Percentiles rank a stretch among this genome's conserved stretches.
phyloP scores from a whole-genome alignment of 2,329 filamentous ascomycete genomes.

The Arthrobotrys musiformis region DNA sequence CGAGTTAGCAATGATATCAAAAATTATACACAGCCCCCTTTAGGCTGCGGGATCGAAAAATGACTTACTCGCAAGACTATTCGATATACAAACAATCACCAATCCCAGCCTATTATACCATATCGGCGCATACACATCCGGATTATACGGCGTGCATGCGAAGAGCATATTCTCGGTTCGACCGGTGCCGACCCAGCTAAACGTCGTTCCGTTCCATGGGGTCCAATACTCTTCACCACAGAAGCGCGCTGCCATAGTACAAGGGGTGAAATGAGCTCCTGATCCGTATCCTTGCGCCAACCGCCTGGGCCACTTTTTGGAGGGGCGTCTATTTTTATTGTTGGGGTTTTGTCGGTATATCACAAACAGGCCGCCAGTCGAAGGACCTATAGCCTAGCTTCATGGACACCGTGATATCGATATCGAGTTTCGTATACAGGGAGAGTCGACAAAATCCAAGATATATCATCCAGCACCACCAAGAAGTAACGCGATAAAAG shows the following conservation, averaged over 20 bases:
- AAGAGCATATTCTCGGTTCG: constrained; percentile 25
- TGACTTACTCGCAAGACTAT: constrained; percentile 58
- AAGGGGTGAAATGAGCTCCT: not conserved
- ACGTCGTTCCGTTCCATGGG: constrained; percentile 49
- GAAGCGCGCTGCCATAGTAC: constrained; percentile 32
- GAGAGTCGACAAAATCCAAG: constrained; percentile 9
- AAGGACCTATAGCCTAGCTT: not conserved
- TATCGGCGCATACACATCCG: constrained; percentile 54
- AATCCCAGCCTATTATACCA: constrained; percentile 59
- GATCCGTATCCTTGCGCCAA: not conserved
- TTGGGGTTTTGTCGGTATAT: not conserved
- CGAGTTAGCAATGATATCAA: not conserved
- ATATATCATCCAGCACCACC: not conserved
- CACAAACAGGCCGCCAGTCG: not conserved
- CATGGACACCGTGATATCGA: constrained; percentile 10
- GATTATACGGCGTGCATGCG: constrained; percentile 57
- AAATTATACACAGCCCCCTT: not conserved
- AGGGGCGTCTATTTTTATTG: not conserved
- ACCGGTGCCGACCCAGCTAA: constrained; percentile 41
- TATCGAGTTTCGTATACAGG: constrained; percentile 9
- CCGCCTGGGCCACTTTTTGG: not conserved
- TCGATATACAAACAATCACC: constrained; percentile 58
- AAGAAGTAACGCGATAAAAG: not conserved
- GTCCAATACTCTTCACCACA: constrained; percentile 5
- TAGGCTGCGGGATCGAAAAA: not conserved